phyloP scores from a whole-genome alignment of 2,329 filamentous ascomycete genomes.

The Fusarium caatingaense region DNA sequence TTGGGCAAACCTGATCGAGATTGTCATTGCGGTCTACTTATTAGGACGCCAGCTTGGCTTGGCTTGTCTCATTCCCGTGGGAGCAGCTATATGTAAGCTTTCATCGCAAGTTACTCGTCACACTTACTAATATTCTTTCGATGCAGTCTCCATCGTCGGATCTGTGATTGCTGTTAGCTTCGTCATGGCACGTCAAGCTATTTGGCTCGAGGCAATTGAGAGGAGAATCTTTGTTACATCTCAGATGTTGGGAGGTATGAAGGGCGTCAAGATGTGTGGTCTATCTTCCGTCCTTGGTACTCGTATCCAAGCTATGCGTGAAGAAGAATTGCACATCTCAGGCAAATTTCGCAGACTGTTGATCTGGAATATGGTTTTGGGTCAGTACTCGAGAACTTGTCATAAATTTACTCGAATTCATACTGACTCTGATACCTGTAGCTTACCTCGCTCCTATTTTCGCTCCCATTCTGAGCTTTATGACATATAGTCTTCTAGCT shows the following conservation, averaged over 20 bases:
- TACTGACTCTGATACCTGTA: not conserved
- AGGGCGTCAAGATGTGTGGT: slow-evolving; percentile 51
- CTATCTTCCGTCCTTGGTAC: slow-evolving; percentile 32
- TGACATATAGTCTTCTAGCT: slow-evolving; percentile 31
- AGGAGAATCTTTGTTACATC: slow-evolving; percentile 46
- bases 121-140: not conserved
- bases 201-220: slow-evolving; percentile 48
- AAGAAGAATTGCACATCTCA: slow-evolving; percentile 18
- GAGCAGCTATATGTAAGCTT: slow-evolving; percentile 31
- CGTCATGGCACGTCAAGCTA: slow-evolving; percentile 42
- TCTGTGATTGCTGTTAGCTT: slow-evolving; percentile 43
- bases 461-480: slow-evolving; percentile 29
- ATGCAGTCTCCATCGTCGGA: slow-evolving; percentile 37
- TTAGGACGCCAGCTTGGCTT: slow-evolving; percentile 53
- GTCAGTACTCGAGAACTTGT: not conserved
- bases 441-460: slow-evolving; percentile 36
- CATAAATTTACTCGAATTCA: rapidly evolving
- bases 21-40: slow-evolving; percentile 58
- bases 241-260: slow-evolving; percentile 46
- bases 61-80: slow-evolving; percentile 27
- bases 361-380: slow-evolving; percentile 38
- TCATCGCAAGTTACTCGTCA: rapidly evolving
- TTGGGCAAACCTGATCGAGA: slow-evolving; percentile 56
- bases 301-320: slow-evolving; percentile 20
- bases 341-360: slow-evolving; percentile 31